Base-by-base conservation (phyloP, 768 basidiomycete species). In the Trametopsis cervina region DNA sequence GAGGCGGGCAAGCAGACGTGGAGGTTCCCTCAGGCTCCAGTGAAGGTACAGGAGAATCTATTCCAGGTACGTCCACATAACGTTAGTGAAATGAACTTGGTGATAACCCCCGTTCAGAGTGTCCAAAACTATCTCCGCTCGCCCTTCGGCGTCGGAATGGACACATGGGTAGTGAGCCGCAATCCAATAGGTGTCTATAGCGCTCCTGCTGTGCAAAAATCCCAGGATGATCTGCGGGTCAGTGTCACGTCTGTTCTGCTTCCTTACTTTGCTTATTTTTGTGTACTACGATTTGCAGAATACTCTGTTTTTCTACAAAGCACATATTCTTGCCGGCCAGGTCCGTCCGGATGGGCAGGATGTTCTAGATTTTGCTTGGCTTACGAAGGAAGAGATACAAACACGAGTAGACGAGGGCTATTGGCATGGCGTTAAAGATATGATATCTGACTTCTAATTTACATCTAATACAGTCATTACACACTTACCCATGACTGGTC, bases 81-180 rank as follows among this genome's bases (percentile, higher is more conserved):
- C 23, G 7, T 7, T 7, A 33, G 29, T 33, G 9, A 7, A 33
- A 33, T 7, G 29, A 7, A 47, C 52, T 48, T 10, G 18, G 21
- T 29, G 13, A 50, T 23, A n/a, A 47, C 58, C n/a, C n/a, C n/a
- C 20, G 36, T 56, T 1, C 49, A 92, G 85, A 83, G 90, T 33
- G 90, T 91, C 3, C 73, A 80, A 44, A 73, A 83, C 42, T 78
- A 84, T 51, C 72, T 97, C 18, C 67, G 70, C 41, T 75, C 78
- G 2, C 77, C 85, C 60, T 89, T 86, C 53, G 93, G 93, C 9
- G 69, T 74, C 37, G 69, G 81, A 44, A 90, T 98, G 85, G 93
- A 98, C 59, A 82, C 82, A 11, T 98, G 95, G 94, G 71, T 94
- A 52, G 90, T 95, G n/a, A 80, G 89, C 44, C 79, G 84, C 45